Conservation (phyloP, 2,329 filamentous ascomycete species). For the Tolypocladium tropicale region DNA sequence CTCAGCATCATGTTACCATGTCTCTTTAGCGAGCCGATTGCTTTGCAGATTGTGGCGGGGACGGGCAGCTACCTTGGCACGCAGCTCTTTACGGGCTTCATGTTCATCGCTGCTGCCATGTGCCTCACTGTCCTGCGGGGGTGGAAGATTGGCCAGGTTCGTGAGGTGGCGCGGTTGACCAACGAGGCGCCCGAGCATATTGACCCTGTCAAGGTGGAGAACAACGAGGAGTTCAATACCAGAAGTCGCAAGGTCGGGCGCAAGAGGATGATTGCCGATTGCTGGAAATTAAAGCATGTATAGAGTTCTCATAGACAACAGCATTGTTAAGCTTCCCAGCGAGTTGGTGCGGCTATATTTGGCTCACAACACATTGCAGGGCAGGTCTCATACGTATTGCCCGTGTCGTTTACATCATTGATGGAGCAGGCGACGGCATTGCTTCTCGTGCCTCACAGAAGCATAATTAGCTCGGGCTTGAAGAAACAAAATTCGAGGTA, state of each 20-base stretch:
- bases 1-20: slow-evolving; percentile 58
- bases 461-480: no score
- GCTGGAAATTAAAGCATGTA: slow-evolving; percentile 17
- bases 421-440: no score
- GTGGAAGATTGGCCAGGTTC: slow-evolving; percentile 26
- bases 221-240: slow-evolving; percentile 17
- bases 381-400: no score
- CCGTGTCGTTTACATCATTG: background rate
- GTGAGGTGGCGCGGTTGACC: slow-evolving; percentile 19
- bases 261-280: slow-evolving; percentile 21
- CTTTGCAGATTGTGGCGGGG: slow-evolving; percentile 38
- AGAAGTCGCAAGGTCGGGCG: slow-evolving; percentile 18
- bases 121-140: slow-evolving; percentile 23
- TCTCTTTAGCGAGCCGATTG: slow-evolving; percentile 59
- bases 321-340: no score
- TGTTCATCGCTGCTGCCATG: slow-evolving; percentile 42
- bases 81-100: slow-evolving; percentile 49
- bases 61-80: slow-evolving; percentile 39
- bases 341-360: no score
- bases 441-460: no score
- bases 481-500: no score
- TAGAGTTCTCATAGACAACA: slow-evolving; percentile 3
- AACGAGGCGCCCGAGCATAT: slow-evolving; percentile 18
- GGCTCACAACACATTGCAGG: background rate
- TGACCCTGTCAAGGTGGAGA: slow-evolving; percentile 18